phyloP scores from a whole-genome alignment of 2,329 filamentous ascomycete species.

The Pseudocercospora vitis region DNA sequence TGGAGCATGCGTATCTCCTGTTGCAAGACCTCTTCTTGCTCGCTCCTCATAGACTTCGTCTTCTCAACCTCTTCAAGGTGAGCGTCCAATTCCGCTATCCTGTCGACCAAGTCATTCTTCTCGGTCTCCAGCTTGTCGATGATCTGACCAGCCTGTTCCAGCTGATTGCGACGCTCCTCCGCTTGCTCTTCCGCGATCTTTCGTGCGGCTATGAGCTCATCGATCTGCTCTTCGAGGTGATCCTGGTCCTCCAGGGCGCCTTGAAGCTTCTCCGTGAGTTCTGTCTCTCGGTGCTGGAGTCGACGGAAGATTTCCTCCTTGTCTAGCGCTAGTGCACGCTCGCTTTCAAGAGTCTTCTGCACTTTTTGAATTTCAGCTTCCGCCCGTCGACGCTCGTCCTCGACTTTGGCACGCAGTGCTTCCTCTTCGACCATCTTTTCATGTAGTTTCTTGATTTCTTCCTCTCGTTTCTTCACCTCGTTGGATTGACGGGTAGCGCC shows the following conservation, averaged over 20 bases:
- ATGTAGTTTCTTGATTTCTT: conserved; percentile 85
- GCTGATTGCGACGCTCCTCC: conserved; percentile 72
- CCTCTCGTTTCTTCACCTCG: conserved; percentile 92
- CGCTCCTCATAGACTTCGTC: conserved; percentile 70
- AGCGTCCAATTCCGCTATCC: conserved; percentile 67
- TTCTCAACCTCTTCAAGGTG: conserved; percentile 70
- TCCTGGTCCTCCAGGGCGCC: conserved; percentile 94
- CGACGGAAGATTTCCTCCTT: conserved; percentile 99
- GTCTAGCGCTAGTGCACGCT: conserved; percentile 90
- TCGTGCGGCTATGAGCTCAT: conserved; percentile 83
- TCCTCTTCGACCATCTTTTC: conserved; percentile 77
- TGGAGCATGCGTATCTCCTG: conserved; percentile 89
- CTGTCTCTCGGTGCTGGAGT: conserved; percentile 85
- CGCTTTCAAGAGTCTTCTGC: conserved; percentile 91
- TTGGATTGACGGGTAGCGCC: conserved; percentile 87
- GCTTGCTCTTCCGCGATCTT: conserved; percentile 84
- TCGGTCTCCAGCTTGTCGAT: conserved; percentile 85
- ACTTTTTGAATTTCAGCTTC: conserved; percentile 85
- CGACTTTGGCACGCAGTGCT: conserved; percentile 72
- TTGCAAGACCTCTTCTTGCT: conserved; percentile 71
- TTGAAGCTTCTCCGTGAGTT: conserved; percentile 88
- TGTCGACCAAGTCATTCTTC: conserved; percentile 70
- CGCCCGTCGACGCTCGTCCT: conserved; percentile 86
- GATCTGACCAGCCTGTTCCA: conserved; percentile 87
- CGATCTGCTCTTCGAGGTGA: conserved; percentile 86